Evolutionary conservation across 345 rosid species (phyloP).

Genomic region (Streptanthus diversifolius): DNA sequence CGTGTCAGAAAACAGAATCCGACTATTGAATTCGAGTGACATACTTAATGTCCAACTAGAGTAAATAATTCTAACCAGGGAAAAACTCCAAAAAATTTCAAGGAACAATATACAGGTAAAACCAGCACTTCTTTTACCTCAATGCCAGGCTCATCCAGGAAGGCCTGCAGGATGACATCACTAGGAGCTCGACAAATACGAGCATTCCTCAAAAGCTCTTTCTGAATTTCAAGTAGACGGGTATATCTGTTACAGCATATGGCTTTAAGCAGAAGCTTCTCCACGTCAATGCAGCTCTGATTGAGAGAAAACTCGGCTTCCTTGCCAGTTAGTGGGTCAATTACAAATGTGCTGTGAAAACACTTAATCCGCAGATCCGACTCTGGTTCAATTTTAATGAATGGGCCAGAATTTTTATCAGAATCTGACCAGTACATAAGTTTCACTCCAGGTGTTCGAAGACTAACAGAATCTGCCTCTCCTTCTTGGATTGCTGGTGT

Average conservation of each 20-base stretch:
- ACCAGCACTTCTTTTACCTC: conserved; percentile 47
- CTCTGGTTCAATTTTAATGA: conserved; percentile 87
- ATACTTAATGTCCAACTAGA: neutral
- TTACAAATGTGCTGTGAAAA: conserved; percentile 68
- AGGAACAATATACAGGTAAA: conserved; percentile 11
- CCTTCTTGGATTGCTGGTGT: conserved; percentile 66
- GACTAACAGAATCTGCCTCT: conserved; percentile 72
- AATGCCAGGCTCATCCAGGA: conserved; percentile 47
- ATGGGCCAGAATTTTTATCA: conserved; percentile 66
- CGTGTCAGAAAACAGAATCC: neutral
- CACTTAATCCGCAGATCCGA: conserved; percentile 76
- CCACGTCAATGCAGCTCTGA: conserved; percentile 87
- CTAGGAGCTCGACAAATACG: conserved; percentile 61
- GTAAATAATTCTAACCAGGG: neutral
- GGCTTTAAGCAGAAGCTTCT: conserved; percentile 82
- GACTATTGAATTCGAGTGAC: neutral
- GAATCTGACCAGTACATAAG: conserved; percentile 79
- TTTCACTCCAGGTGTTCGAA: conserved; percentile 85
- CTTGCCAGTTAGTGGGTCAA: conserved; percentile 76
- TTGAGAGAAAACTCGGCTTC: conserved; percentile 81
- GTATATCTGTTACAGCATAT: conserved; percentile 87
- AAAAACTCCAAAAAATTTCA: neutral
- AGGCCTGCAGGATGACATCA: conserved; percentile 65
- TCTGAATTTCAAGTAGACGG: conserved; percentile 90
- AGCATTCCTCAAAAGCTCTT: conserved; percentile 65